Evolutionary conservation across 1,139 yeast genomes (phyloP), one percentile per base, ranked within the genome.

Genomic region (Geotrichum klebahnii): DNA sequence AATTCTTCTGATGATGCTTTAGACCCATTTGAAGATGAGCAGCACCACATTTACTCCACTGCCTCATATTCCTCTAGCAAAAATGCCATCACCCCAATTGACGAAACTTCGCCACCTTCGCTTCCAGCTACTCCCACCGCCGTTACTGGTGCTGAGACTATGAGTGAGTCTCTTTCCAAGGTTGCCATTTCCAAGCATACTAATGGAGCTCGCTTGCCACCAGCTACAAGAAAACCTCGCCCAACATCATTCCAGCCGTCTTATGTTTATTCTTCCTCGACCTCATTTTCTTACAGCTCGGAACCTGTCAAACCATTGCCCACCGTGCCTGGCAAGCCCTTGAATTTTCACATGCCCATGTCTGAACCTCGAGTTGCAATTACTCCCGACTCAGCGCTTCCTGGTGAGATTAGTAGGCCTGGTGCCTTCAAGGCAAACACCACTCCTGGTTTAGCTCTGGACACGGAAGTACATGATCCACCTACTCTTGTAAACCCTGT

Each of bases 241-340:
- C 72, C 72, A 6, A 65, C 69, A 17, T 67, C 71, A 1, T 68
- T 61, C 59, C 72, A 68, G 59, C 68, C 67, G 17, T 50, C 61
- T 3, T 57, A 57, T 16, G n/a, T n/a, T n/a, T n/a, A n/a, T n/a
- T 45, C 53, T 14, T 16, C 44, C 29, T 40, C 50, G 17, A 34
- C 46, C 36, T 50, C 52, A 20, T 39, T n/a, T n/a, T n/a, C 22
- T 23, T 54, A 49, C n/a, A n/a, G n/a, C n/a, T n/a, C n/a, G 42
- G 29, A 39, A 2, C 22, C 37, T 14, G 3, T 33, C 4, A 35
- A 31, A n/a, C 31, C 38, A n/a, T n/a, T n/a, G n/a, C n/a, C n/a
- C n/a, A n/a, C n/a, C n/a, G n/a, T n/a, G n/a, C n/a, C n/a, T n/a
- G n/a, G n/a, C 14, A 49, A 49, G 44, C 48, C 48, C 5, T 34